phyloP scores from a whole-genome alignment of 2,329 filamentous ascomycete species.

The Neocatenulostroma microsporum region DNA sequence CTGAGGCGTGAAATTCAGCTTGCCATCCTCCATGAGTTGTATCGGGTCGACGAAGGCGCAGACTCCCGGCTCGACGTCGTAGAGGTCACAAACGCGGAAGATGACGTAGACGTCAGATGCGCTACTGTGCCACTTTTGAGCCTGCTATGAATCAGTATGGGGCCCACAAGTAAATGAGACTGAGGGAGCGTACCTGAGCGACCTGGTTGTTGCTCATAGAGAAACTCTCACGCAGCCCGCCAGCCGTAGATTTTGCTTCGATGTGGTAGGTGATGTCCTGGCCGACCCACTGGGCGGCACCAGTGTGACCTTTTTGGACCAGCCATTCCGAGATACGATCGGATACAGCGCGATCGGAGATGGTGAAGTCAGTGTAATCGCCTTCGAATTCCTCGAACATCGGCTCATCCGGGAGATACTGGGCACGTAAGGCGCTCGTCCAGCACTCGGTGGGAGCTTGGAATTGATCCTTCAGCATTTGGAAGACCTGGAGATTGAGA shows the following conservation, averaged over 20 bases:
- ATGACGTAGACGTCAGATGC: constrained; percentile 3
- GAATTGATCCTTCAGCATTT: not conserved
- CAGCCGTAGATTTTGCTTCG: constrained; percentile 13
- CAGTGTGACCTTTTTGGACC: not conserved
- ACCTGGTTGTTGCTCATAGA: constrained; percentile 12
- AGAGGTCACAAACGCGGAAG: constrained; percentile 3
- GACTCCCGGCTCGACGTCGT: not conserved
- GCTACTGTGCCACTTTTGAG: constrained; percentile 1
- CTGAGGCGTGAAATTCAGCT: too few species aligned
- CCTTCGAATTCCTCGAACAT: constrained; percentile 7
- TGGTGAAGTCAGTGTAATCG: constrained; percentile 10
- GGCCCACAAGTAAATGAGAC: not conserved
- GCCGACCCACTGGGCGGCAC: constrained; percentile 3
- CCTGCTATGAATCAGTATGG: constrained; percentile 1
- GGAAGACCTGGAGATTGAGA: too few species aligned
- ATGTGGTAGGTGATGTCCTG: constrained; percentile 12
- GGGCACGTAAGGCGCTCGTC: constrained; percentile 8
- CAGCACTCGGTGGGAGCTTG: constrained; percentile 1
- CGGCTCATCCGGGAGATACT: constrained; percentile 3
- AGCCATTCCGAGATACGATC: constrained; percentile 9
- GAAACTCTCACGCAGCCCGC: constrained; percentile 9
- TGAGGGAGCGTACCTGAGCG: not conserved
- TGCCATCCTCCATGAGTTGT: too few species aligned
- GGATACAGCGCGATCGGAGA: constrained; percentile 2
- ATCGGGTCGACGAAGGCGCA: constrained; percentile 3